Percentiles rank a stretch among this genome's conserved stretches.
Evolutionary conservation across 495 filamentous ascomycete species (phyloP).

Genomic region (Pyronema omphalodes): DNA sequence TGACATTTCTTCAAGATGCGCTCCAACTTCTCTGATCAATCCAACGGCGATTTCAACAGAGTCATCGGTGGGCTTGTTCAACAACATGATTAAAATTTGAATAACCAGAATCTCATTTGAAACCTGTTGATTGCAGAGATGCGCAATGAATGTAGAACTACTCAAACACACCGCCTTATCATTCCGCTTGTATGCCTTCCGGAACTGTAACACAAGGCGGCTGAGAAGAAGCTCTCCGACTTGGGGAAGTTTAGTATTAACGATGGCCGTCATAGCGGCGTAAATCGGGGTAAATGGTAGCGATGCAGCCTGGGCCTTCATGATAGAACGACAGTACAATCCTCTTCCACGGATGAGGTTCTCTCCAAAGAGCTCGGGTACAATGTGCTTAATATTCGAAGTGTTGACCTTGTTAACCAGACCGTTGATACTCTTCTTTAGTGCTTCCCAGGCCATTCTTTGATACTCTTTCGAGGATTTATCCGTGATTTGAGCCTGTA

Average conservation of each 20-base stretch:
- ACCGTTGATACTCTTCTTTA: slow-evolving; percentile 98
- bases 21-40: slow-evolving; percentile 73
- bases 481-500: slow-evolving; percentile 94
- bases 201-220: slow-evolving; percentile 75
- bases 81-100: slow-evolving; percentile 70
- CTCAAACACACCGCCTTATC: slow-evolving; percentile 90
- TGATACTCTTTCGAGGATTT: slow-evolving; percentile 94
- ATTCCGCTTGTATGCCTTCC: slow-evolving; percentile 88
- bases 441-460: slow-evolving; percentile 94
- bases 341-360: slow-evolving; percentile 83
- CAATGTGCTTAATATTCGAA: slow-evolving; percentile 91
- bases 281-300: slow-evolving; percentile 92
- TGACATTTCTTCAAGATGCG: slow-evolving; percentile 89
- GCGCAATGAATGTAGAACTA: slow-evolving; percentile 83
- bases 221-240: slow-evolving; percentile 82
- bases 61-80: slow-evolving; percentile 90
- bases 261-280: slow-evolving; percentile 83
- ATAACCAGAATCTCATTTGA: slow-evolving; percentile 84
- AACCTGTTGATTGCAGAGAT: slow-evolving; percentile 87
- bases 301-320: slow-evolving; percentile 94
- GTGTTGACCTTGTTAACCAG: slow-evolving; percentile 97
- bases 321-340: slow-evolving; percentile 82
- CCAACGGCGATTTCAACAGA: slow-evolving; percentile 95
- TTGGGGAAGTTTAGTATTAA: slow-evolving; percentile 91
- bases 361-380: slow-evolving; percentile 85